Evolutionary conservation across 352 stramenopile species (phyloP).

Genomic region (Globisporangium spinosum): DNA sequence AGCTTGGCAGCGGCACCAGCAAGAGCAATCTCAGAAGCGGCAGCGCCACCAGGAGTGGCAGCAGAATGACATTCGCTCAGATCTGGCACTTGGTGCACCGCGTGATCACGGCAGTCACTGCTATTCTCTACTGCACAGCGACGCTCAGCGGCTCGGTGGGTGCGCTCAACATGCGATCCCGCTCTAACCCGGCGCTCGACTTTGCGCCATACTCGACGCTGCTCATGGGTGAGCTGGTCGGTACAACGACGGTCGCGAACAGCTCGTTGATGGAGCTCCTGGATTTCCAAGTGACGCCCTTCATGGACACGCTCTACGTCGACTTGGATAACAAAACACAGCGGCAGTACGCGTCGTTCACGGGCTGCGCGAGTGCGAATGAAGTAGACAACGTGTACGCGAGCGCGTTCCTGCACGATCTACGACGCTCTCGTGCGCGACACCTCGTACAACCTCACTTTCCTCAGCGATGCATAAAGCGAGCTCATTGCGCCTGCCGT

Average conservation of each 20-base stretch:
- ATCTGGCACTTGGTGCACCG: neutral
- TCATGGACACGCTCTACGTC: neutral
- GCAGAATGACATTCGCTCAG: neutral
- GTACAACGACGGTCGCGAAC: constrained; percentile 22
- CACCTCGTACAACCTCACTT: constrained; percentile 18
- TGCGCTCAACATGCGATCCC: neutral
- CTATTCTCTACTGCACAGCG: constrained; percentile 2
- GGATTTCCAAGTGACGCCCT: constrained; percentile 19
- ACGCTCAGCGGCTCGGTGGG: neutral
- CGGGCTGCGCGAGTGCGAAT: neutral
- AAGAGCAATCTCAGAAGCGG: neutral
- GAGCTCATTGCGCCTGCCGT: constrained; percentile 36
- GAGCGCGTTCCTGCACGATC: constrained; percentile 17
- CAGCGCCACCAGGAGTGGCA: neutral
- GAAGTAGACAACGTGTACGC: constrained; percentile 6
- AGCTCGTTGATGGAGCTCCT: constrained; percentile 27
- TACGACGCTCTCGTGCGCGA: constrained; percentile 13
- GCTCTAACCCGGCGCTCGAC: neutral
- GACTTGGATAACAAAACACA: neutral
- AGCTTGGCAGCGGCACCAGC: neutral
- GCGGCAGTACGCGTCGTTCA: constrained; percentile 3
- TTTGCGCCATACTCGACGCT: neutral
- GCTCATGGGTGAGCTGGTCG: constrained; percentile 14
- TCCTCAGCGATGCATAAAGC: constrained; percentile 16
- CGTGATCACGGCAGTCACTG: neutral